Evolutionary conservation across 73 alveolate species (phyloP).

Genomic region (Stentor roeselii): DNA sequence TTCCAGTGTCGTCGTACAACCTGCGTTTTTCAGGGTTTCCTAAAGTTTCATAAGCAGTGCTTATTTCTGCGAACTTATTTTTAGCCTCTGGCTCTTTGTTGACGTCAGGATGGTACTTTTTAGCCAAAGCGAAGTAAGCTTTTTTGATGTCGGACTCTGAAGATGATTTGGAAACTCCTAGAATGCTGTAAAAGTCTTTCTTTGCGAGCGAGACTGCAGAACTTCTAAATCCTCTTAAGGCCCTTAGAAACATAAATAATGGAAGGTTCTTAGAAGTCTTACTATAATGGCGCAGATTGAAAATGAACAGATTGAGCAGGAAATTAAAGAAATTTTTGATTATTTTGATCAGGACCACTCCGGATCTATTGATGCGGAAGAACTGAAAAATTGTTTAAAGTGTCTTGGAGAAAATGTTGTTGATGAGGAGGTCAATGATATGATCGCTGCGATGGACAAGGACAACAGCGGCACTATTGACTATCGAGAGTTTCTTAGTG

Average conservation of each 20-base stretch:
- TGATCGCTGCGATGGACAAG: slow-evolving; percentile 21
- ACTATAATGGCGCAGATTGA: background rate
- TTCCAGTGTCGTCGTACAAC: slow-evolving; percentile 79
- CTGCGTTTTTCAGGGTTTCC: slow-evolving; percentile 66
- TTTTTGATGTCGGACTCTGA: slow-evolving; percentile 88
- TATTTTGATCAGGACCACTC: background rate
- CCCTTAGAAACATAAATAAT: background rate
- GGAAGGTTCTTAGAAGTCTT: no score
- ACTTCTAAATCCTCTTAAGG: slow-evolving; percentile 14
- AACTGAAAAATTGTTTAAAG: background rate
- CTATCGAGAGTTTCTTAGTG: background rate
- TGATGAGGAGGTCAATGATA: slow-evolving; percentile 4
- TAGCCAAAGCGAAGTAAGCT: slow-evolving; percentile 88
- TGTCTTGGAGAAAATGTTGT: slow-evolving; percentile 18
- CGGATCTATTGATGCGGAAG: background rate
- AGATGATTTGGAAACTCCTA: slow-evolving; percentile 84
- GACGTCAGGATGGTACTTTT: slow-evolving; percentile 95
- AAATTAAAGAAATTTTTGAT: slow-evolving; percentile 11
- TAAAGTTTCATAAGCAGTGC: slow-evolving; percentile 85
- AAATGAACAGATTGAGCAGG: background rate
- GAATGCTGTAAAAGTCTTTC: slow-evolving; percentile 77
- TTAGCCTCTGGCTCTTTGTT: slow-evolving; percentile 91
- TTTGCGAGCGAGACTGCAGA: slow-evolving; percentile 28
- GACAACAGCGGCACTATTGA: background rate
- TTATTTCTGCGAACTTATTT: slow-evolving; percentile 85